Evolutionary conservation across 768 basidiomycete species (phyloP).

Genomic region (Naganishia antarctica): DNA sequence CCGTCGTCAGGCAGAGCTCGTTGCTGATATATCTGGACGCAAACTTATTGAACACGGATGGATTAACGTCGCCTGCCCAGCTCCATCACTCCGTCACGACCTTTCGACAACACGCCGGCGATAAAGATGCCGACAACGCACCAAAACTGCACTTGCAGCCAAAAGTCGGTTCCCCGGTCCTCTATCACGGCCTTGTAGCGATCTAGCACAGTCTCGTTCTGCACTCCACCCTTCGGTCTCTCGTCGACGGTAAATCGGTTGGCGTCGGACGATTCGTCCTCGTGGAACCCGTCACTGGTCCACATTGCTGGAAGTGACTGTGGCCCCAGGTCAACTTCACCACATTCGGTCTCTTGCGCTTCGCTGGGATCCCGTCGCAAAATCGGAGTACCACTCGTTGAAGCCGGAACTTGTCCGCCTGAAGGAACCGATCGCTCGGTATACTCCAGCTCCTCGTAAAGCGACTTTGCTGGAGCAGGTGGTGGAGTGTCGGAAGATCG

Average conservation of each 20-base stretch:
- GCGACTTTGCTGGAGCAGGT: not conserved
- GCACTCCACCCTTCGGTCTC: not conserved
- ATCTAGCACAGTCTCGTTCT: not conserved
- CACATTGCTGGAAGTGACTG: too few relatives aligned
- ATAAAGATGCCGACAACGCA: constrained; percentile 14
- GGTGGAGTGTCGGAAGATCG: not conserved
- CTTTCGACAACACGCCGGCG: constrained; percentile 15
- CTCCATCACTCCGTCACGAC: constrained; percentile 10
- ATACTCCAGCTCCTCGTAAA: constrained; percentile 2
- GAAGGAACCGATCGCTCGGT: not conserved
- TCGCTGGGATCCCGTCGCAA: not conserved
- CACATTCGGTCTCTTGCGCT: too few relatives aligned
- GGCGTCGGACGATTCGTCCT: too few relatives aligned
- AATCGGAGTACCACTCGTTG: not conserved
- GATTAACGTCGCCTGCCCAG: constrained; percentile 8
- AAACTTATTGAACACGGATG: not conserved
- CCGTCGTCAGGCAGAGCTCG: too few relatives aligned
- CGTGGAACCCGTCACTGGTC: too few relatives aligned
- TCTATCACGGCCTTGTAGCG: constrained; percentile 2
- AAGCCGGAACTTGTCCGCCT: not conserved
- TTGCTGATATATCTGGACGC: too few relatives aligned
- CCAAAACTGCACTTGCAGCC: constrained; percentile 17
- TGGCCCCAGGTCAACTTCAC: too few relatives aligned
- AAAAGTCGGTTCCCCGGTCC: constrained; percentile 5
- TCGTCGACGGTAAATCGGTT: too few relatives aligned